A percentile compares a stretch with the other conserved stretches of the same genome.
phyloP scores from a whole-genome alignment of 768 basidiomycete genomes.

The Dioszegia aurantiaca region DNA sequence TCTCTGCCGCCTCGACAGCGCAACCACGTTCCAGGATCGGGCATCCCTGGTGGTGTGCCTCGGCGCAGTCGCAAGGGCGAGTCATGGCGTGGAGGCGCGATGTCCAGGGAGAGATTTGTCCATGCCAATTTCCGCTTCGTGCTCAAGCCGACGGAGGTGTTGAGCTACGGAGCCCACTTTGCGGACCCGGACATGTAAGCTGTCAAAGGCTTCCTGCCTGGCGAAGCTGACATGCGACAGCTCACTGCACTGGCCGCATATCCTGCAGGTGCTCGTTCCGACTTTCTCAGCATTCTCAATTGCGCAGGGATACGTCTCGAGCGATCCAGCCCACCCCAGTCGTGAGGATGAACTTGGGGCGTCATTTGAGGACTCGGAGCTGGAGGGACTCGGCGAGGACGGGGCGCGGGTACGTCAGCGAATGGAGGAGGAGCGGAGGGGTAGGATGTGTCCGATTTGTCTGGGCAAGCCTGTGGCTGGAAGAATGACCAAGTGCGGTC shows the following conservation, averaged over 20 bases:
- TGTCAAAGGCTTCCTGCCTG: conserved; percentile 8
- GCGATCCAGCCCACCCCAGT: conserved; percentile 15
- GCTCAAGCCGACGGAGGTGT: conserved; percentile 72
- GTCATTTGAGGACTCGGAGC: conserved; percentile 33
- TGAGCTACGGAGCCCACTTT: conserved; percentile 88
- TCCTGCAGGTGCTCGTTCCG: conserved; percentile 89
- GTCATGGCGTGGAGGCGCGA: conserved; percentile 62
- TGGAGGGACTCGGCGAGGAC: conserved; percentile 38
- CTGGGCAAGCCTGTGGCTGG: conserved; percentile 84
- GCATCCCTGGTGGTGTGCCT: conserved; percentile 53
- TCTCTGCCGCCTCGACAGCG: conserved; percentile 78
- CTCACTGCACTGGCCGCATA: conserved; percentile 93
- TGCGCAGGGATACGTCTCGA: conserved; percentile 54
- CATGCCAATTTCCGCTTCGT: conserved; percentile 96
- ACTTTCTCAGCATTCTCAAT: conserved; percentile 72
- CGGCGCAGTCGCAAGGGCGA: conserved; percentile 69
- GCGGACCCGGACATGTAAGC: conserved; percentile 94
- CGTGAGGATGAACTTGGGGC: conserved; percentile 17
- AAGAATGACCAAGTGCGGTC: conserved; percentile 86
- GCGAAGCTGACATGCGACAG: conserved; percentile 54
- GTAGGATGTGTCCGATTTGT: conserved; percentile 88
- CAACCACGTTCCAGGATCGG: conserved; percentile 43
- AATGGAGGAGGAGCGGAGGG: conserved; percentile 60
- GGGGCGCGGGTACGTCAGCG: conserved; percentile 50
- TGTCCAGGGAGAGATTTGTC: conserved; percentile 92